Percentiles rank a stretch among this genome's conserved stretches.
These are phyloP conservation scores for Grosmannia serpens DNA, from an alignment of 2,329 filamentous ascomycete genomes.

Conservation along the genomic window DNA sequence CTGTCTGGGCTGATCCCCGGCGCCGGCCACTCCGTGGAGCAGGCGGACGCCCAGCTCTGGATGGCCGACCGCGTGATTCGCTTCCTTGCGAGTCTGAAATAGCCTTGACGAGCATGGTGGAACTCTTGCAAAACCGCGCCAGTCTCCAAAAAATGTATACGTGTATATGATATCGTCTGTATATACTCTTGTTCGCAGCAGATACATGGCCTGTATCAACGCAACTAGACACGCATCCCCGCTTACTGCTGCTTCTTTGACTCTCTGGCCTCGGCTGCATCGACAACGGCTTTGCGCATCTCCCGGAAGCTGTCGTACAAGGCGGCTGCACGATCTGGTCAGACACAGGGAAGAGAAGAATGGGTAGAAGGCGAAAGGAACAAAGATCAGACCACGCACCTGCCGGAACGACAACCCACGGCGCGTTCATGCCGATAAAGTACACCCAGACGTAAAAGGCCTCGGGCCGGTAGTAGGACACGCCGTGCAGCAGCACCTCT, in stretches of 20 bases:
- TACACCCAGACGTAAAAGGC: slow-evolving; percentile 52
- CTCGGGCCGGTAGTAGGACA: slow-evolving; percentile 46
- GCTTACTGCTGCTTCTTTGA: background rate
- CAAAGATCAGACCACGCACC: slow-evolving; percentile 26
- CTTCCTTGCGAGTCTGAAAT: slow-evolving; percentile 27
- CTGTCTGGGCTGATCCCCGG: slow-evolving; percentile 42
- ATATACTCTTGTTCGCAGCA: background rate
- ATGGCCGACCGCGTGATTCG: slow-evolving; percentile 32
- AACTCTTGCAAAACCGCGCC: too few relatives aligned
- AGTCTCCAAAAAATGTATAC: too few relatives aligned
- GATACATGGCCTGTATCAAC: background rate
- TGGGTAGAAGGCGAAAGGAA: background rate
- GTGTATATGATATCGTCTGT: background rate
- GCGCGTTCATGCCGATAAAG: slow-evolving; percentile 48
- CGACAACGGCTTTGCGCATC: background rate
- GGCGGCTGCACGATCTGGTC: background rate
- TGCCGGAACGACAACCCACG: slow-evolving; percentile 46
- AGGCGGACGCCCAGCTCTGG: slow-evolving; percentile 35
- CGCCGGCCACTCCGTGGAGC: slow-evolving; percentile 38
- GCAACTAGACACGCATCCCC: background rate
- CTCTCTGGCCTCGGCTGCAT: background rate
- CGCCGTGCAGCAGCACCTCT: slow-evolving; percentile 32
- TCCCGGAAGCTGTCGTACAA: slow-evolving; percentile 4
- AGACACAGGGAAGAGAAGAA: background rate
- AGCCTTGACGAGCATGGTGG: background rate